A percentile compares a stretch with the other conserved stretches of the same genome.
Conservation (phyloP, 345 rosid species). For the Balakata baccata region DNA sequence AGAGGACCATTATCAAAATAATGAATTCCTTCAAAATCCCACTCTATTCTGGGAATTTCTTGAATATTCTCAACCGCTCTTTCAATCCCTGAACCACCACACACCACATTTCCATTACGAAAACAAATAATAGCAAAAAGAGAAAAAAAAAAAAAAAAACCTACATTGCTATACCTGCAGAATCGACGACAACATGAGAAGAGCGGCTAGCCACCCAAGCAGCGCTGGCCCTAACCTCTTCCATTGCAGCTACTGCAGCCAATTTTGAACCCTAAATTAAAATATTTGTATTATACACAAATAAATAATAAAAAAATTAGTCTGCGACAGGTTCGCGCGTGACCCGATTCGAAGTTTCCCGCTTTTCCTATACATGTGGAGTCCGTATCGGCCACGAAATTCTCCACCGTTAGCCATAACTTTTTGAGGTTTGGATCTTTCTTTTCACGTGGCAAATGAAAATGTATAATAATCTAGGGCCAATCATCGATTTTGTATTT, state of each 20-base stretch:
- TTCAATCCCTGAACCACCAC: constrained; percentile 50
- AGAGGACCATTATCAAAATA: constrained; percentile 66
- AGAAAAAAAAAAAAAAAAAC: background rate
- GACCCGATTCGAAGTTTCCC: constrained; percentile 37
- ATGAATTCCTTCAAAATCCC: constrained; percentile 89
- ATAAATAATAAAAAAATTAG: background rate
- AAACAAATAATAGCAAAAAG: background rate
- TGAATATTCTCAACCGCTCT: constrained; percentile 48
- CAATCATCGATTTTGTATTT: too few species aligned
- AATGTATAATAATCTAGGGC: too few species aligned
- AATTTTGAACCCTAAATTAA: constrained; percentile 10
- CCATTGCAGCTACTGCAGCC: constrained; percentile 32
- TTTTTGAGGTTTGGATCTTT: background rate
- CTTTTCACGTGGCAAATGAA: background rate
- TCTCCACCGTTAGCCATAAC: background rate
- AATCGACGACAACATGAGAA: constrained; percentile 53
- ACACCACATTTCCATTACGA: background rate
- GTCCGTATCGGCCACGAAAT: background rate
- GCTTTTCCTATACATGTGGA: constrained; percentile 19
- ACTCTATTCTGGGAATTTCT: constrained; percentile 62
- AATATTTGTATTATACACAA: background rate
- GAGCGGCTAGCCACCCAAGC: constrained; percentile 64
- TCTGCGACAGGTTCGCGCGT: background rate
- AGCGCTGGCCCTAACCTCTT: constrained; percentile 57
- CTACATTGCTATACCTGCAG: constrained; percentile 32